These are phyloP conservation scores for Coccinonectria pachysandricola DNA, from an alignment of 2,329 filamentous ascomycete genomes.

Conservation along the genomic window DNA sequence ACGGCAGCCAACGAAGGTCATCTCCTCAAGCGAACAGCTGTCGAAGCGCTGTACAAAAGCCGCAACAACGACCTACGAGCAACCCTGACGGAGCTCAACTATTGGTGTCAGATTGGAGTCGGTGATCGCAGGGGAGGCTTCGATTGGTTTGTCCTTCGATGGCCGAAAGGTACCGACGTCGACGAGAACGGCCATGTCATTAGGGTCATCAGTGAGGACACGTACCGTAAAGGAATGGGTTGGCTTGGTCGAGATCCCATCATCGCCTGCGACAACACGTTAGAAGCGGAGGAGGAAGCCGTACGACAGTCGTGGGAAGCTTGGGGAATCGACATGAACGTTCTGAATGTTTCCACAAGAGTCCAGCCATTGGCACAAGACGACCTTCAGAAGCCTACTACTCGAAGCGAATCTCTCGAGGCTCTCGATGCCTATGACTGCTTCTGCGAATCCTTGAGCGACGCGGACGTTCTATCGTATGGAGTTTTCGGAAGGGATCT, in stretches of 20 bases:
- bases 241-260: slow-evolving; percentile 55
- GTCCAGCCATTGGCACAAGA: too few relatives aligned
- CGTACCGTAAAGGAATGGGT: slow-evolving; percentile 71
- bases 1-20: slow-evolving; percentile 87
- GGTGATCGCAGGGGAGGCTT: slow-evolving; percentile 81
- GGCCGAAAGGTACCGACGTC: slow-evolving; percentile 60
- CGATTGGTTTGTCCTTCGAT: slow-evolving; percentile 78
- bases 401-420: slow-evolving; percentile 8
- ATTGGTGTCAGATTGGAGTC: slow-evolving; percentile 95
- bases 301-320: slow-evolving; percentile 55
- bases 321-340: slow-evolving; percentile 53
- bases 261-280: slow-evolving; percentile 23
- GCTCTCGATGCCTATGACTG: slow-evolving; percentile 41
- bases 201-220: slow-evolving; percentile 71
- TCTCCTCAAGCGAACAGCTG: slow-evolving; percentile 54
- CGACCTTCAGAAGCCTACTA: slow-evolving; percentile 24
- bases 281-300: slow-evolving; percentile 49
- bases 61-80: slow-evolving; percentile 67
- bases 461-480: slow-evolving; percentile 50
- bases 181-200: slow-evolving; percentile 58
- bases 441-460: slow-evolving; percentile 52
- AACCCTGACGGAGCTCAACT: slow-evolving; percentile 74
- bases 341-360: too few relatives aligned
- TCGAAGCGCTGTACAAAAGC: slow-evolving; percentile 59
- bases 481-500: slow-evolving; percentile 33